phyloP scores from a whole-genome alignment of 2,329 filamentous ascomycete genomes.

The Teratosphaeria pseudoeucalypti region DNA sequence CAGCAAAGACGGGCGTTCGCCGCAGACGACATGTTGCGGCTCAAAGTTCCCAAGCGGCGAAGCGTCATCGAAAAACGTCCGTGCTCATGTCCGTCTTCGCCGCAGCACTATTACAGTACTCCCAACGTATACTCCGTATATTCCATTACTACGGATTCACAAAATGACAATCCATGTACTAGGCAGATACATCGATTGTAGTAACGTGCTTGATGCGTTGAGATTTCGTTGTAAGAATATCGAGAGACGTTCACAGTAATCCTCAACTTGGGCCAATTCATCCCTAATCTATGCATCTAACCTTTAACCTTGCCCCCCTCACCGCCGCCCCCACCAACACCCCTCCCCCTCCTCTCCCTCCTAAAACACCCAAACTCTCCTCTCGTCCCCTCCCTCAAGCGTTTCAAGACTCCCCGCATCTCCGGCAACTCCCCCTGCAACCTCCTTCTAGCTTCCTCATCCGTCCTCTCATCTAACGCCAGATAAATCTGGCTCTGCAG shows the following conservation, averaged over 20 bases:
- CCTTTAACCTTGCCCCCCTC: not conserved
- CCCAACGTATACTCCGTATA: too few species aligned
- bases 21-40: not conserved
- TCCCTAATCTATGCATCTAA: not conserved
- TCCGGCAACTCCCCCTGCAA: slow-evolving; percentile 82
- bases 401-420: slow-evolving; percentile 80
- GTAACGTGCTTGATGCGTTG: too few species aligned
- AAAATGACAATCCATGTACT: too few species aligned
- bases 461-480: slow-evolving; percentile 78
- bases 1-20: not conserved
- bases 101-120: not conserved
- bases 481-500: slow-evolving; percentile 86
- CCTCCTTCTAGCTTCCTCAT: slow-evolving; percentile 68
- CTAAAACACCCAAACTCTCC: slow-evolving; percentile 55
- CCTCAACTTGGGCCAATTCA: not conserved
- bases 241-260: too few species aligned
- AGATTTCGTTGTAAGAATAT: too few species aligned
- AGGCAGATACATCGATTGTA: too few species aligned
- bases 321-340: not conserved
- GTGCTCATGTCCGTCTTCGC: not conserved
- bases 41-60: not conserved
- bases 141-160: too few species aligned
- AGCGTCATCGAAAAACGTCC: not conserved
- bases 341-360: slow-evolving; percentile 8
- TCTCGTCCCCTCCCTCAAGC: slow-evolving; percentile 67